Conservation (phyloP, 164 flowering plant genomes). For the Taxillus chinensis region DNA sequence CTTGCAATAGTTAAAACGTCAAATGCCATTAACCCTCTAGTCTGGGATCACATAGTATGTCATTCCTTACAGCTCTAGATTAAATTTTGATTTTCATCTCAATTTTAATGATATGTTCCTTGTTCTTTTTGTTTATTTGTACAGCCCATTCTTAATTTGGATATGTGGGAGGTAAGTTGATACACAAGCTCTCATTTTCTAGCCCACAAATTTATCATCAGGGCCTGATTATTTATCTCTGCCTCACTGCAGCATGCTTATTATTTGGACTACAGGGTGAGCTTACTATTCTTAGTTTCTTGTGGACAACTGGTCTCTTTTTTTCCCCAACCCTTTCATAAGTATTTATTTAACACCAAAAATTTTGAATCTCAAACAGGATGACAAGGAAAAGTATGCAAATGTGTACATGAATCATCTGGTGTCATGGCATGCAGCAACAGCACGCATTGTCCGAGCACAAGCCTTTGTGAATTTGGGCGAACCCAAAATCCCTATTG, state of each 20-base stretch:
- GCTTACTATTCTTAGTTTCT: not conserved
- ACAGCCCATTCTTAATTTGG: conserved; percentile 84
- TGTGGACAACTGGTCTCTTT: not conserved
- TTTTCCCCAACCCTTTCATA: not conserved
- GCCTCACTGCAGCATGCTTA: conserved; percentile 70
- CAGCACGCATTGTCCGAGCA: conserved; percentile 58
- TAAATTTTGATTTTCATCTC: not conserved
- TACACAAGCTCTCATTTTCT: conserved; percentile 5
- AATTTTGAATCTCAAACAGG: conserved; percentile 29
- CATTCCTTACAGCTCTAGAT: not conserved
- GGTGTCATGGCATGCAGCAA: conserved; percentile 77
- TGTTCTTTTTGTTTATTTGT: conserved; percentile 11
- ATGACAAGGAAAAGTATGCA: conserved; percentile 57
- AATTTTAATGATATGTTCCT: not conserved
- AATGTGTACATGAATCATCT: conserved; percentile 66
- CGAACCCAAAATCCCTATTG: conserved; percentile 80
- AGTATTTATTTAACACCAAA: not conserved
- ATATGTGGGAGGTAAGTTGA: conserved; percentile 82
- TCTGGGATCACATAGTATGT: conserved; percentile 38
- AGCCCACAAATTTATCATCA: conserved; percentile 6
- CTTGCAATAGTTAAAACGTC: conserved; percentile 71
- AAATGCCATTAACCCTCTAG: conserved; percentile 41
- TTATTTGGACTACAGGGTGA: conserved; percentile 81
- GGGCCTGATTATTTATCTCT: conserved; percentile 9
- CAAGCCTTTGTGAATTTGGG: conserved; percentile 85